Conservation (phyloP, 2,329 filamentous ascomycete genomes). For the Diaporthe sp. region DNA sequence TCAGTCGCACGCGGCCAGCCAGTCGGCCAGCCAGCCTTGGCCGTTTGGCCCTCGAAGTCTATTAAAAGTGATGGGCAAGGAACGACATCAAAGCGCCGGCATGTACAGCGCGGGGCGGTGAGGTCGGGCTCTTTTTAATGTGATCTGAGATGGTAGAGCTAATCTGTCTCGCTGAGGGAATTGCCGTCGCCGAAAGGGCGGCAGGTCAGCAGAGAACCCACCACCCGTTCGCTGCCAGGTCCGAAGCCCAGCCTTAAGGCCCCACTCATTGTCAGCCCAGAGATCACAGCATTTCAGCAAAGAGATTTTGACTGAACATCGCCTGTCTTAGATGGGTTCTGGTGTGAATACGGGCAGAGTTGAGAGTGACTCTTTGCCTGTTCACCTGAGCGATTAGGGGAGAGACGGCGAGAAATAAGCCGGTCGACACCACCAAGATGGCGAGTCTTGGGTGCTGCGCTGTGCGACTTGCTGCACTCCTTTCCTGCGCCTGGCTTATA, state of each 20-base stretch:
- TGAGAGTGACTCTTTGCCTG: constrained; percentile 4
- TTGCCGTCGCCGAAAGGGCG: constrained; percentile 4
- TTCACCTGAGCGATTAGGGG: neutral
- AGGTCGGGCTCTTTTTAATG: constrained; percentile 25
- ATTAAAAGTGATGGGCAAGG: constrained; percentile 16
- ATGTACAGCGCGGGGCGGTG: constrained; percentile 11
- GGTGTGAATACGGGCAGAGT: neutral
- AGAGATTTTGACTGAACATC: constrained; percentile 1
- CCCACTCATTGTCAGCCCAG: constrained; percentile 34
- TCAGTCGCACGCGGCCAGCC: neutral
- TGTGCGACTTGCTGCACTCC: neutral
- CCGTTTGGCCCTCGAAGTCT: constrained; percentile 23
- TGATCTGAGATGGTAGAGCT: constrained; percentile 16
- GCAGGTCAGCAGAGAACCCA: constrained; percentile 33
- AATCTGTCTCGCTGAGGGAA: constrained; percentile 20
- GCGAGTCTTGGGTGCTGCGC: neutral
- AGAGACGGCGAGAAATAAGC: constrained; percentile 26
- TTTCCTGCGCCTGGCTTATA: constrained; percentile 13
- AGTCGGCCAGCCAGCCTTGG: constrained; percentile 9
- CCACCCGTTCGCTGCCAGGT: neutral
- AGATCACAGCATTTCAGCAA: constrained; percentile 25
- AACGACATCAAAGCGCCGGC: neutral
- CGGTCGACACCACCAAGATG: constrained; percentile 1
- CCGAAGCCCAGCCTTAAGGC: constrained; percentile 13
- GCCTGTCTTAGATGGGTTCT: constrained; percentile 14